Base-by-base conservation (phyloP, 768 basidiomycete species). In the Dioszegia crocea region DNA sequence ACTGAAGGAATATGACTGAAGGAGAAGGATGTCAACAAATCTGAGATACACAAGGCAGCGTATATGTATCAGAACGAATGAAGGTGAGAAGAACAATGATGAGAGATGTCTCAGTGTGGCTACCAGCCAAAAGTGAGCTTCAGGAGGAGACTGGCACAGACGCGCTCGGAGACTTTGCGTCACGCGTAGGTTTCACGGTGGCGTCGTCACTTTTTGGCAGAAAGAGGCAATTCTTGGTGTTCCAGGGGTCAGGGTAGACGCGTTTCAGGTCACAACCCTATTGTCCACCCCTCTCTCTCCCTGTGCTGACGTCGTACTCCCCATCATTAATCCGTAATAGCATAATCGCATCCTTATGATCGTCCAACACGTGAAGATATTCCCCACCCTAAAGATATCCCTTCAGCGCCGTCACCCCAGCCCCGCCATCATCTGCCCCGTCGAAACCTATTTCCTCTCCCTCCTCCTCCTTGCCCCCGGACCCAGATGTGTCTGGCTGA, bases 381-480 rank as follows among this genome's bases (percentile, higher is more conserved):
- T 43, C 8, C 21, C 30, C 46, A 8, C 9, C 49, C 23, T 39
- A 53, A 6, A 53, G 38, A 40, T 53, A 53, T 1, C 51, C 51
- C 19, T 53, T 53, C 10, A 53, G 23, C 40, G 51, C 51, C 10
- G 51, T 26, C 8, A 53, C 51, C 1, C 51, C 51, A 1, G 51
- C 51, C 8, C 51, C 51, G 1, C 51, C 51, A 53, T 53, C 51
- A 53, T 53, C 51, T 4, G 16, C 51, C 3, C 51, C 51, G 24
- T 53, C 51, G 36, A 53, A 53, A 2, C 51, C 51, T 3, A 53
- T 53, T 23, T 53, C 51, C 29, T 53, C 51, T 4, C 51, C 51
- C 12, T 53, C 51, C 24, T 53, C 51, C 8, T 40, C 51, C 17
- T 19, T 12, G 6, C 38, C 36, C 12, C 38, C 51, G 3, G 36